Percentiles rank a stretch among this genome's conserved stretches.
phyloP scores from a whole-genome alignment of 495 filamentous ascomycete genomes.

The Eremomyces bilateralis region DNA sequence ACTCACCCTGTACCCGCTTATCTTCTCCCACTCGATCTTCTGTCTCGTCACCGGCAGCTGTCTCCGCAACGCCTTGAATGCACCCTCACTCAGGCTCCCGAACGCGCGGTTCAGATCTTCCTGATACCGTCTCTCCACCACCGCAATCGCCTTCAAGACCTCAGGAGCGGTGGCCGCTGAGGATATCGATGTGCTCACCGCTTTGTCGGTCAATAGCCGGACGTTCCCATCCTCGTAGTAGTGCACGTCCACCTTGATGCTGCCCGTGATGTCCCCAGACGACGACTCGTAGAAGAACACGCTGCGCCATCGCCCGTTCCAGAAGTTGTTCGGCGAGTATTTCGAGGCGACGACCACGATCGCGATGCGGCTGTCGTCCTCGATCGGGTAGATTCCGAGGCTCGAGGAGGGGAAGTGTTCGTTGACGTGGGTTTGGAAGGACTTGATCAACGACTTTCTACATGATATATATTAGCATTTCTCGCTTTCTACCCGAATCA shows the following conservation, averaged over 20 bases:
- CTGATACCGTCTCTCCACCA: slow-evolving; percentile 76
- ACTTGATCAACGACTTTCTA: slow-evolving; percentile 64
- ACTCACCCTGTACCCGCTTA: slow-evolving; percentile 68
- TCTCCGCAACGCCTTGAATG: slow-evolving; percentile 79
- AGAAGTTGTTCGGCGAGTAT: slow-evolving; percentile 94
- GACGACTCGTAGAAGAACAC: slow-evolving; percentile 56
- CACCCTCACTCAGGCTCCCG: slow-evolving; percentile 66
- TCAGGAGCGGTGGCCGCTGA: slow-evolving; percentile 38
- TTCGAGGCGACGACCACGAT: slow-evolving; percentile 81
- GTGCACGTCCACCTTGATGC: slow-evolving; percentile 74
- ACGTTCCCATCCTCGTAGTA: slow-evolving; percentile 99
- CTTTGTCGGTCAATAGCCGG: slow-evolving; percentile 65
- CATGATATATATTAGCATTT: not conserved
- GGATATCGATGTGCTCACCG: slow-evolving; percentile 32
- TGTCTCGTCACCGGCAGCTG: slow-evolving; percentile 93
- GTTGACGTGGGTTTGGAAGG: slow-evolving; percentile 48
- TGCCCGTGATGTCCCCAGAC: slow-evolving; percentile 34
- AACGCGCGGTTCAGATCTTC: slow-evolving; percentile 89
- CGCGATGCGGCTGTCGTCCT: slow-evolving; percentile 52
- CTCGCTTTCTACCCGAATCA: not conserved
- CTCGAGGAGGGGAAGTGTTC: slow-evolving; percentile 80
- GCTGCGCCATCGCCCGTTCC: slow-evolving; percentile 94
- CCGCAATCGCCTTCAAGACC: slow-evolving; percentile 52
- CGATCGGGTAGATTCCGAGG: slow-evolving; percentile 59
- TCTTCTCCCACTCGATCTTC: slow-evolving; percentile 99